Percentiles rank a stretch among this genome's conserved stretches.
Evolutionary conservation across 495 filamentous ascomycete genomes (phyloP).

Genomic region (Aspergillus egyptiacus): DNA sequence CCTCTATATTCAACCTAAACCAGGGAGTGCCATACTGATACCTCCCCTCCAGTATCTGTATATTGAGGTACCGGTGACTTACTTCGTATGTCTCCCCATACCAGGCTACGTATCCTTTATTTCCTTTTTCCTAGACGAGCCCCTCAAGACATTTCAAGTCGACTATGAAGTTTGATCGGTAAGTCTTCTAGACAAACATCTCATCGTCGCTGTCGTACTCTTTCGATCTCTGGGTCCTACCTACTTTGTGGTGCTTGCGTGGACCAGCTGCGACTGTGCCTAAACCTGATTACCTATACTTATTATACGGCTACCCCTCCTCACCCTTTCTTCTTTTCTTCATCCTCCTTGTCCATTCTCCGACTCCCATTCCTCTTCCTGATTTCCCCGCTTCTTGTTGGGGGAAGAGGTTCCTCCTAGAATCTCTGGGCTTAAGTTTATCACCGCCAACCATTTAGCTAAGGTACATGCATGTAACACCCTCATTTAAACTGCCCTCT

Average conservation of each 20-base stretch:
- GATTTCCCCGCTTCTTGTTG: conserved; percentile 28
- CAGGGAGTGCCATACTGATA: too few species aligned
- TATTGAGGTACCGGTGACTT: conserved; percentile 1
- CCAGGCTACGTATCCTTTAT: too few species aligned
- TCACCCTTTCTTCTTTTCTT: conserved; percentile 1
- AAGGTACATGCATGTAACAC: conserved; percentile 24
- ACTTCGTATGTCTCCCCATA: background rate
- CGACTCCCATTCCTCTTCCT: background rate
- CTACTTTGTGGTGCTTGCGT: conserved; percentile 18
- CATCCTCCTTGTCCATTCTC: conserved; percentile 8
- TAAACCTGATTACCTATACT: conserved; percentile 28
- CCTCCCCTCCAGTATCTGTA: conserved; percentile 2
- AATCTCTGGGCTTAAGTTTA: conserved; percentile 17
- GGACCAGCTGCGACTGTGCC: conserved; percentile 22
- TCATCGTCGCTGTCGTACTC: conserved; percentile 20
- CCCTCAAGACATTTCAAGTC: conserved; percentile 3
- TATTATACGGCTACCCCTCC: conserved; percentile 15
- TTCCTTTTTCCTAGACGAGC: conserved; percentile 3
- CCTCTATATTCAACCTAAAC: conserved; percentile 6
- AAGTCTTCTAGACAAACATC: conserved; percentile 19
- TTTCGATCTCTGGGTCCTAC: conserved; percentile 23
- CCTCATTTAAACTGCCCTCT: conserved; percentile 20
- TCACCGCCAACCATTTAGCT: conserved; percentile 14
- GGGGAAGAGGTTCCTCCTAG: conserved; percentile 16
- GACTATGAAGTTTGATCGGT: conserved; percentile 25